Percentiles rank a stretch among this genome's conserved stretches.
phyloP scores from a whole-genome alignment of 2,329 filamentous ascomycete species.

The Camillea tinctor region DNA sequence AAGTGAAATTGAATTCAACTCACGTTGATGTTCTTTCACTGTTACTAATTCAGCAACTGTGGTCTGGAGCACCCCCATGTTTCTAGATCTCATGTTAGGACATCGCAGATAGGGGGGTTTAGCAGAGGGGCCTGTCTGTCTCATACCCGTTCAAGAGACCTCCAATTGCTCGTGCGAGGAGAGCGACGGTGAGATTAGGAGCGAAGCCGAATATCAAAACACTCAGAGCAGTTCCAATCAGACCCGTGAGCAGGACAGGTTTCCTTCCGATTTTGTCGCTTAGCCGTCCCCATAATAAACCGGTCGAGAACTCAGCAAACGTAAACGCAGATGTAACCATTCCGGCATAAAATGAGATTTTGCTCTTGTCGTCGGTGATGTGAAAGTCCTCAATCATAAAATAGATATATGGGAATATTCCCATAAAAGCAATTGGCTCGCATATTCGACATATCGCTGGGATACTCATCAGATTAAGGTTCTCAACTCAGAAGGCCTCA shows the following conservation, averaged over 20 bases:
- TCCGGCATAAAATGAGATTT: conserved; percentile 89
- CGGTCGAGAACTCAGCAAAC: conserved; percentile 90
- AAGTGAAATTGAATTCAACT: conserved; percentile 33
- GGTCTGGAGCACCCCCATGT: conserved; percentile 92
- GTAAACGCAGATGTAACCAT: conserved; percentile 97
- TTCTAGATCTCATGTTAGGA: conserved; percentile 50
- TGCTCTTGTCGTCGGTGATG: conserved; percentile 72
- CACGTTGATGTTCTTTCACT: conserved; percentile 88
- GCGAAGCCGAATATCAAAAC: conserved; percentile 93
- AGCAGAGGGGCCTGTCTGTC: conserved; percentile 10
- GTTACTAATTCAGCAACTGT: conserved; percentile 93
- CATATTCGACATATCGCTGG: conserved; percentile 90
- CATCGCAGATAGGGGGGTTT: conserved; percentile 20
- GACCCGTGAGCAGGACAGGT: conserved; percentile 84
- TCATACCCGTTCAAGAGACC: conserved; percentile 87
- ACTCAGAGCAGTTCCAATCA: conserved; percentile 87
- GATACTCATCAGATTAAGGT: conserved; percentile 7
- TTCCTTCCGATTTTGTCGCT: conserved; percentile 93
- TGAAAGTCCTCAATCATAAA: conserved; percentile 94
- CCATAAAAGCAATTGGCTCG: conserved; percentile 99
- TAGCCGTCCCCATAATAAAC: conserved; percentile 87
- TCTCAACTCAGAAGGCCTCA: conserved; percentile 1
- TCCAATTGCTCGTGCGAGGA: conserved; percentile 84
- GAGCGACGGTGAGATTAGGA: conserved; percentile 74
- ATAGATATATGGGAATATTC: conserved; percentile 97